Percentiles rank a stretch among this genome's conserved stretches.
These are phyloP conservation scores for Apophysomyces sp. DNA, from an alignment of 371 early-diverging fungal species.

Conservation along the genomic window DNA sequence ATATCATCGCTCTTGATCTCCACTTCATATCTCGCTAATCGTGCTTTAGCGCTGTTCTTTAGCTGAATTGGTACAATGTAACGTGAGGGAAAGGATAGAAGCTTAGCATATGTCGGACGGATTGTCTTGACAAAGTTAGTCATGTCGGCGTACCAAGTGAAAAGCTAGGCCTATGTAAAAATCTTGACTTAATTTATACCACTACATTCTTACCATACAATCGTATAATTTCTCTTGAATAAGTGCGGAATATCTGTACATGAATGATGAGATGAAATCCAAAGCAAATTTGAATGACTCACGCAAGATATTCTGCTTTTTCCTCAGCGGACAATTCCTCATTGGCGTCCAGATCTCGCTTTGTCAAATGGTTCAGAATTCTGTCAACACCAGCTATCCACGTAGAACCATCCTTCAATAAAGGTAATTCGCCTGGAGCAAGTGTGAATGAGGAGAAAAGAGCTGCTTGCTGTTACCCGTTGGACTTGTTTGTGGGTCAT, in stretches of 20 bases:
- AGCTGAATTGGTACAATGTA: slow-evolving; percentile 64
- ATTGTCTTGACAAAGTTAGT: slow-evolving; percentile 67
- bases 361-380: slow-evolving; percentile 50
- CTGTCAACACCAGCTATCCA: slow-evolving; percentile 63
- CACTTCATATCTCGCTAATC: slow-evolving; percentile 51
- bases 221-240: slow-evolving; percentile 56
- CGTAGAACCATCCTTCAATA: slow-evolving; percentile 54
- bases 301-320: slow-evolving; percentile 54
- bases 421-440: slow-evolving; percentile 57
- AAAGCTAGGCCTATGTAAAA: slow-evolving; percentile 38
- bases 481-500: slow-evolving; percentile 56
- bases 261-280: not conserved
- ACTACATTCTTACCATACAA: slow-evolving; percentile 40
- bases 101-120: slow-evolving; percentile 62
- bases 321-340: slow-evolving; percentile 45
- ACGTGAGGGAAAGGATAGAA: slow-evolving; percentile 64
- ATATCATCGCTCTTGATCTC: slow-evolving; percentile 39
- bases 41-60: slow-evolving; percentile 51
- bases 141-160: slow-evolving; percentile 68
- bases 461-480: slow-evolving; percentile 40
- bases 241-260: slow-evolving; percentile 44
- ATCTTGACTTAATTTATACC: not conserved
- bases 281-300: slow-evolving; percentile 17
- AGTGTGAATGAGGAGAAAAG: not conserved
- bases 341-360: slow-evolving; percentile 50